phyloP scores from a whole-genome alignment of 495 filamentous ascomycete species.

The Aspergillus wentii region DNA sequence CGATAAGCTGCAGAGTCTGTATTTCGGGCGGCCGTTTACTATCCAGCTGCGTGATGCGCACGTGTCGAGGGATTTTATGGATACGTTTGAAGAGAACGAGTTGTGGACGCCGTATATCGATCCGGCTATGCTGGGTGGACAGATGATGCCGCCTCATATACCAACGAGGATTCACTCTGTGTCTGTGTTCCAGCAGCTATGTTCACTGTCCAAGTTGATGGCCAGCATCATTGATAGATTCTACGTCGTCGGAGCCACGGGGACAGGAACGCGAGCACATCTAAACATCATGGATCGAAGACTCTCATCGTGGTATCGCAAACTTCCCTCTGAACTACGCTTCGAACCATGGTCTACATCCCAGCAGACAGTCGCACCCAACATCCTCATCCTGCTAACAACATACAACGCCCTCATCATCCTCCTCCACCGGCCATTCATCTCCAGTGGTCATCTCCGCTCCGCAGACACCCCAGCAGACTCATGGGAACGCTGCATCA shows the following conservation, averaged over 20 bases:
- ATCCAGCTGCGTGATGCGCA: constrained; percentile 7
- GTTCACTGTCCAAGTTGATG: constrained; percentile 18
- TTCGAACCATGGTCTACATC: constrained; percentile 9
- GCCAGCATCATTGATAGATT: constrained; percentile 20
- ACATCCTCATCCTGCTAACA: no score
- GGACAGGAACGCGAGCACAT: background rate
- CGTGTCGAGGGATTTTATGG: constrained; percentile 12
- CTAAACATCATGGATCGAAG: constrained; percentile 11
- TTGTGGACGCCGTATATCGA: background rate
- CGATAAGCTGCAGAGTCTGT: constrained; percentile 17
- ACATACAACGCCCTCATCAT: no score
- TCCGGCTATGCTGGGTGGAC: no score
- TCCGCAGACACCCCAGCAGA: constrained; percentile 6
- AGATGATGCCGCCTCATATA: background rate
- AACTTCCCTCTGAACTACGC: constrained; percentile 14
- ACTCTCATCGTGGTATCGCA: constrained; percentile 14
- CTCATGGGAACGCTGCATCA: constrained; percentile 16
- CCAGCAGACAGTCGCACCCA: no score
- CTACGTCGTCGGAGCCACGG: constrained; percentile 22
- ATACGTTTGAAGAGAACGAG: constrained; percentile 21
- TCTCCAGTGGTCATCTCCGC: no score
- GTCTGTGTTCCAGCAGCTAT: constrained; percentile 16
- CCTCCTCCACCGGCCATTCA: no score
- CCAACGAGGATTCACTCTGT: constrained; percentile 13
- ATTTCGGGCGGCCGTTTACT: constrained; percentile 12